Evolutionary conservation across 306 rosid species (phyloP).

Genomic region (Argentina anserina): DNA sequence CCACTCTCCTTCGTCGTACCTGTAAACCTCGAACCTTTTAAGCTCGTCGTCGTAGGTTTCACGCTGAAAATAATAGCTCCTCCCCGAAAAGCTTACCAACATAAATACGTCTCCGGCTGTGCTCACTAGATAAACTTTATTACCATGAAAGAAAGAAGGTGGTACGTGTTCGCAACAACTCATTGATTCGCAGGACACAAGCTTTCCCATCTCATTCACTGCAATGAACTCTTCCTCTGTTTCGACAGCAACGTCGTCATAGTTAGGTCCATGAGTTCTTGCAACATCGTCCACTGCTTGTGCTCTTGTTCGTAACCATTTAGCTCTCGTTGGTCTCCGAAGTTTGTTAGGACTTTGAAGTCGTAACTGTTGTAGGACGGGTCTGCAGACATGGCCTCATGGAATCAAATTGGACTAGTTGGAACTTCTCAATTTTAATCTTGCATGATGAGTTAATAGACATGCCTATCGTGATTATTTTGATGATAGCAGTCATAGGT

Average conservation of each 20-base stretch:
- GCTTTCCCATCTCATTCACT: not conserved
- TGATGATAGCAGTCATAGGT: slow-evolving; percentile 50
- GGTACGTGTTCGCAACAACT: not conserved
- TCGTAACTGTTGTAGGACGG: not conserved
- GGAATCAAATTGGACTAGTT: not conserved
- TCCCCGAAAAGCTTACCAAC: not conserved
- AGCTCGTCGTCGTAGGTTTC: not conserved
- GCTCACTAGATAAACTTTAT: not conserved
- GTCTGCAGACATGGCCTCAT: slow-evolving; percentile 9
- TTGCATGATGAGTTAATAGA: slow-evolving; percentile 20
- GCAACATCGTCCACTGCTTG: not conserved
- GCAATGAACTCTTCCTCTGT: not conserved
- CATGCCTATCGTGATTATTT: slow-evolving; percentile 7
- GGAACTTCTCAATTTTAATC: slow-evolving; percentile 4
- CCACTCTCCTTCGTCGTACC: not conserved
- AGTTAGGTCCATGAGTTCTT: not conserved
- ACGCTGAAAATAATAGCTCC: not conserved
- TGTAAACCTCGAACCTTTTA: slow-evolving; percentile 11
- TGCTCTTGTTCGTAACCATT: not conserved
- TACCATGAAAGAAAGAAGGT: not conserved
- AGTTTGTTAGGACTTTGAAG: not conserved
- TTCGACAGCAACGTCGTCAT: not conserved
- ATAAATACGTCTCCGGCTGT: not conserved
- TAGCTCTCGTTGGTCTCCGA: slow-evolving; percentile 9
- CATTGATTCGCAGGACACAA: not conserved